These are phyloP conservation scores for Luvunga scandens DNA, from an alignment of 345 rosid genomes.

Conservation along the genomic window DNA sequence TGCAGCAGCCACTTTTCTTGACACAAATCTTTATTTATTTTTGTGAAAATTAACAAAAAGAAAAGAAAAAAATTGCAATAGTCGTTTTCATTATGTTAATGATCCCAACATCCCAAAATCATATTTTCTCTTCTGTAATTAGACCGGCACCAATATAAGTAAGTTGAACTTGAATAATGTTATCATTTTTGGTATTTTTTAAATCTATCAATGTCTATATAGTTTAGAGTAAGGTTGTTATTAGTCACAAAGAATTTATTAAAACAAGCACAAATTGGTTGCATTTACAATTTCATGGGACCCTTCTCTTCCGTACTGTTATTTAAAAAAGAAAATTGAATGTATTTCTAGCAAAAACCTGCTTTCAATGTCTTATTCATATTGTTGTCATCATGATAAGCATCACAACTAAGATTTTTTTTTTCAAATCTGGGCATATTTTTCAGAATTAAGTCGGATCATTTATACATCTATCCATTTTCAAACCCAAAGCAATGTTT, in stretches of 20 bases:
- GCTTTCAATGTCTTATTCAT: not conserved
- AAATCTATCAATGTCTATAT: not conserved
- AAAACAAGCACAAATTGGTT: too few species aligned
- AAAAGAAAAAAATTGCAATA: too few species aligned
- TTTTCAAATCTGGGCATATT: fast-evolving
- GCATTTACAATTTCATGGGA: not conserved
- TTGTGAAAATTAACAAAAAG: too few species aligned
- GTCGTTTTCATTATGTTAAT: not conserved
- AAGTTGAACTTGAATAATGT: not conserved
- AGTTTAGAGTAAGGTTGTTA: not conserved
- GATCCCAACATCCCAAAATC: not conserved
- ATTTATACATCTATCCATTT: too few species aligned
- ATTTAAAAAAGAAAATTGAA: not conserved
- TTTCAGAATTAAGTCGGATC: too few species aligned
- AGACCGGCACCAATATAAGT: too few species aligned
- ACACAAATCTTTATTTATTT: too few species aligned
- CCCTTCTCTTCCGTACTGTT: not conserved
- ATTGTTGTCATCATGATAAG: not conserved
- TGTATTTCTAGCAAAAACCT: not conserved
- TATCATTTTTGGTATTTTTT: not conserved
- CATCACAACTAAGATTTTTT: not conserved
- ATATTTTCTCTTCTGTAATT: too few species aligned
- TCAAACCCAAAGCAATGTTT: too few species aligned
- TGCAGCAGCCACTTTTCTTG: too few species aligned
- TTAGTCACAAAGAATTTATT: not conserved